Percentiles rank a stretch among this genome's conserved stretches.
These are phyloP conservation scores for Cadophora sp. DNA, from an alignment of 2,329 filamentous ascomycete genomes.

Conservation along the genomic window DNA sequence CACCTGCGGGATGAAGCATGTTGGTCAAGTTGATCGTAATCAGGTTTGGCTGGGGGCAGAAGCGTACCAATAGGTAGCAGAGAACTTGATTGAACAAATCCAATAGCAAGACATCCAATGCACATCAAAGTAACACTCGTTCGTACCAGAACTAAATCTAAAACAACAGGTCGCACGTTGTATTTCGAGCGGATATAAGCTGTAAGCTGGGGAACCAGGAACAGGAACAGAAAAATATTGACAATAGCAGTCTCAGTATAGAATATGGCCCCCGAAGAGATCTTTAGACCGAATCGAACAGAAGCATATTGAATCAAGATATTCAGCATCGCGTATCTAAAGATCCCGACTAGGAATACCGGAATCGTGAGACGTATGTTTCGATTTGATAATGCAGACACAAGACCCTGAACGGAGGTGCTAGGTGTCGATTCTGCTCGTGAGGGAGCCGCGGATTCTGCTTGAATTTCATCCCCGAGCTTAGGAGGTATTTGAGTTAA, in stretches of 20 bases:
- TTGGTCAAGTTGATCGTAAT: not conserved
- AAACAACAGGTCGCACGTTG: constrained; percentile 29
- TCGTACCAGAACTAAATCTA: constrained; percentile 40
- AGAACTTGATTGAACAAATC: constrained; percentile 27
- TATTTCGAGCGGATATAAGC: constrained; percentile 32
- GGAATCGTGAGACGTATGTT: constrained; percentile 38
- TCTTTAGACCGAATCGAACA: constrained; percentile 38
- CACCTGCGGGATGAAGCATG: constrained; percentile 27
- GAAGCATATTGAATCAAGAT: constrained; percentile 43
- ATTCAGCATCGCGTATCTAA: constrained; percentile 42
- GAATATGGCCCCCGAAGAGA: constrained; percentile 41
- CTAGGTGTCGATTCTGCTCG: constrained; percentile 2
- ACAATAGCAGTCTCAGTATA: constrained; percentile 43
- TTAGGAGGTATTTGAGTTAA: not conserved
- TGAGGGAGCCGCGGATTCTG: not conserved
- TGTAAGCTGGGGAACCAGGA: constrained; percentile 37
- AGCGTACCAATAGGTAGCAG: constrained; percentile 38
- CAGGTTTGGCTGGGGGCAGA: not conserved
- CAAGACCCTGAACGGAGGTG: constrained; percentile 23
- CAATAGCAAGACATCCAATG: constrained; percentile 38
- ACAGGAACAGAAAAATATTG: constrained; percentile 41
- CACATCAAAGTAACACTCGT: constrained; percentile 38
- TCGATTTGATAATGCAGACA: constrained; percentile 25
- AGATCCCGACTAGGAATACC: constrained; percentile 42
- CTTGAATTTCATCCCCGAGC: not conserved